Conservation (phyloP, 352 stramenopile species). For the Phytopythium cucurbitacearum region DNA sequence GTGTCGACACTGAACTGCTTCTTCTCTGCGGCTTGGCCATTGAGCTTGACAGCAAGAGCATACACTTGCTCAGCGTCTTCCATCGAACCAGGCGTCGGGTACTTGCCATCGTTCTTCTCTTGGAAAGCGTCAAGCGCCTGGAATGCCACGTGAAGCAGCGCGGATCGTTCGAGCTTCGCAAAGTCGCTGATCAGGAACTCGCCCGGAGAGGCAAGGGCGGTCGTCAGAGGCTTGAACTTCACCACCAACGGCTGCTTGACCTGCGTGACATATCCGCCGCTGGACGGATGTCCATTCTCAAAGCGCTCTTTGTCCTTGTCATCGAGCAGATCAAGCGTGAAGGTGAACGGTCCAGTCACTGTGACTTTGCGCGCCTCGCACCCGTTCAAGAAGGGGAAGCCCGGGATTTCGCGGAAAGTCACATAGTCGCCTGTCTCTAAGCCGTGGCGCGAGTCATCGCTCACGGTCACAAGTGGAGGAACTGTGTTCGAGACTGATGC, state of each 20-base stretch:
- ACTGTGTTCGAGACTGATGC: conserved; percentile 87
- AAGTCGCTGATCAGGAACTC: conserved; percentile 98
- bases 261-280: conserved; percentile 90
- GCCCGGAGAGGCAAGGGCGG: conserved; percentile 84
- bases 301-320: conserved; percentile 69
- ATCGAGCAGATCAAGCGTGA: conserved; percentile 89
- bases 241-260: conserved; percentile 94
- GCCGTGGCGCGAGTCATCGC: conserved; percentile 96
- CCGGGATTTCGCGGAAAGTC: conserved; percentile 94
- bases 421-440: conserved; percentile 96
- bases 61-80: conserved; percentile 87
- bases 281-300: conserved; percentile 54
- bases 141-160: conserved; percentile 89
- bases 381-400: conserved; percentile 87
- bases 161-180: conserved; percentile 94
- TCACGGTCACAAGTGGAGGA: conserved; percentile 93
- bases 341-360: conserved; percentile 94
- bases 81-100: conserved; percentile 86
- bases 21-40: conserved; percentile 64
- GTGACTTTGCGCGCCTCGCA: conserved; percentile 62
- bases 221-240: conserved; percentile 90
- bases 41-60: conserved; percentile 62
- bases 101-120: conserved; percentile 58
- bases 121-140: conserved; percentile 86
- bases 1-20: conserved; percentile 61